phyloP scores from a whole-genome alignment of 2,329 filamentous ascomycete species.

The Verticillium longisporum region DNA sequence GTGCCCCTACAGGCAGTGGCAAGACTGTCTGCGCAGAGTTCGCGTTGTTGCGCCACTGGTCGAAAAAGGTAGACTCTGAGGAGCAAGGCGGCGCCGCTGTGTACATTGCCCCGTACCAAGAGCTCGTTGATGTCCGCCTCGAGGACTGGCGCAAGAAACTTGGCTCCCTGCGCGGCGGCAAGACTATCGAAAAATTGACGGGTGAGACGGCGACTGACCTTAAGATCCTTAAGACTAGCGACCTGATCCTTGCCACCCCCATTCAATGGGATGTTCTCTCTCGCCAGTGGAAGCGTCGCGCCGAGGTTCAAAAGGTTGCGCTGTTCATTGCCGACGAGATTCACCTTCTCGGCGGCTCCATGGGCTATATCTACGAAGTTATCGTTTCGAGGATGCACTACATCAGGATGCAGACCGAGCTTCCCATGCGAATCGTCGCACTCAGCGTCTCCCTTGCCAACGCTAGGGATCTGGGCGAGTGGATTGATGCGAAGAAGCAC shows the following conservation, averaged over 20 bases:
- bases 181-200: constrained; percentile 85
- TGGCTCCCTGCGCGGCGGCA: constrained; percentile 66
- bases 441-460: constrained; percentile 90
- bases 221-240: constrained; percentile 78
- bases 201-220: constrained; percentile 89
- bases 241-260: constrained; percentile 88
- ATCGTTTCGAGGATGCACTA: constrained; percentile 98
- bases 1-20: constrained; percentile 87
- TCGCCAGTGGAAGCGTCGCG: constrained; percentile 91
- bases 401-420: constrained; percentile 82
- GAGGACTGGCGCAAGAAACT: constrained; percentile 83
- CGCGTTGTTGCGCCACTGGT: constrained; percentile 83
- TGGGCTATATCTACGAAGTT: constrained; percentile 89
- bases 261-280: constrained; percentile 94
- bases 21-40: constrained; percentile 98
- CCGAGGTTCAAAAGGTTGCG: constrained; percentile 86
- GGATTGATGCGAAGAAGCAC: constrained; percentile 96
- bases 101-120: constrained; percentile 92
- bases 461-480: constrained; percentile 89
- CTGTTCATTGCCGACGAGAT: constrained; percentile 94
- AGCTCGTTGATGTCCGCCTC: constrained; percentile 75
- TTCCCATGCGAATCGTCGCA: constrained; percentile 78
- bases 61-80: constrained; percentile 47
- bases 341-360: constrained; percentile 81
- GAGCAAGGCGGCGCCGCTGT: constrained; percentile 63